Conservation (phyloP, 169 alveolate species). For the Ichthyophthirius multifiliis region DNA sequence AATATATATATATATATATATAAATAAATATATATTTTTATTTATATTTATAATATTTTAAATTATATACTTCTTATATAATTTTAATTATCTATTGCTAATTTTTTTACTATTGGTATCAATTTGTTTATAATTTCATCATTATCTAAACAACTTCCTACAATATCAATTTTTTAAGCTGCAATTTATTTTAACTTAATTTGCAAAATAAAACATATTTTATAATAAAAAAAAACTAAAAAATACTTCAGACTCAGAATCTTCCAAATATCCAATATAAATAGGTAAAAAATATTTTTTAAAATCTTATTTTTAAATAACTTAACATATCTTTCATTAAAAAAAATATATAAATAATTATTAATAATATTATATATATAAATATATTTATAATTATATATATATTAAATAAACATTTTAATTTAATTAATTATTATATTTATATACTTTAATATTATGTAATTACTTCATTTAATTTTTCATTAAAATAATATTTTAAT, state of each 20-base stretch:
- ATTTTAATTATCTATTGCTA: slow-evolving; percentile 51
- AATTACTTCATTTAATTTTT: slow-evolving; percentile 52
- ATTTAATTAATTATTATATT: too few relatives aligned
- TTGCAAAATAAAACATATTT: background rate
- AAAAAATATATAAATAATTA: background rate
- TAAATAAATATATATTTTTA: background rate
- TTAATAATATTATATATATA: background rate
- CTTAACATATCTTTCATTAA: slow-evolving; percentile 34
- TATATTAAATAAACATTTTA: too few relatives aligned
- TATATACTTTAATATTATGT: too few relatives aligned
- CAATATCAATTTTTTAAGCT: slow-evolving; percentile 61
- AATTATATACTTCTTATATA: slow-evolving; percentile 53
- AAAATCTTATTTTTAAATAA: slow-evolving; percentile 43
- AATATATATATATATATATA: too few relatives aligned
- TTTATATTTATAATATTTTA: background rate
- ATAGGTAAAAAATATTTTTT: slow-evolving; percentile 39
- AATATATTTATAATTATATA: too few relatives aligned
- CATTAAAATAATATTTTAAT: slow-evolving; percentile 62
- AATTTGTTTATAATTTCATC: slow-evolving; percentile 58
- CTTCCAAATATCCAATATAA: slow-evolving; percentile 49
- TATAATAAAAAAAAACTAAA: background rate
- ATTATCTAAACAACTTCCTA: slow-evolving; percentile 47
- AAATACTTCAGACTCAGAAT: slow-evolving; percentile 70
- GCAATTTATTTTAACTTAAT: slow-evolving; percentile 56
- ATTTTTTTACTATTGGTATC: slow-evolving; percentile 63